Base-by-base conservation (phyloP, 2,329 filamentous ascomycete genomes). In the Rhinocladiella mackenziei region DNA sequence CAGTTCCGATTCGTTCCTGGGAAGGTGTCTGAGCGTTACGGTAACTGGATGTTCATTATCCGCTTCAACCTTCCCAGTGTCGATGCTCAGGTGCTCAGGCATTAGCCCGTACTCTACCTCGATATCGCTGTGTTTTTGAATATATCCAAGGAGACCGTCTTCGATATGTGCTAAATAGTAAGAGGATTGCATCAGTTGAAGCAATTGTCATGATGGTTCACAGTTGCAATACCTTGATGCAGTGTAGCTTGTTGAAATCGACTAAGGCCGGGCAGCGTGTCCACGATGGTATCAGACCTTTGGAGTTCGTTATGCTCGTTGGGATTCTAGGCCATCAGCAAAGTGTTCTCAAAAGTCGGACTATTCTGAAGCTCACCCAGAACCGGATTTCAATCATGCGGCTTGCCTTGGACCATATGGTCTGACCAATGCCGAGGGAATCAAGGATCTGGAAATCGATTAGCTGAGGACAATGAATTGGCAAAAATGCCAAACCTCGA, bases 221-320 rank as follows among this genome's bases (percentile, higher is more conserved):
- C n/a, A n/a, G n/a, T n/a, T n/a, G n/a, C n/a, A n/a, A n/a, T n/a
- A 2, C 82, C 84, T 63, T 88, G 84, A 54, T 86, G 83, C 28
- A 89, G 62, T 3, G 84, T 78, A 2, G 80, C 75, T 58, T 86
- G 76, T 42, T 78, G 76, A 53, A 83, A 84, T 4, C 75, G 73
- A 15, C 74, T 81, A 37, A 83, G 67, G 0, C 77, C 79, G 0
- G 74, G 71, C 33, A 77, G 76, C 0, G 76, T 82, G 60, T 86
- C 81, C 0, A 76, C 72, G 13, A 83, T 78, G 31, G 78, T 72
- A 37, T 78, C 80, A 19, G 70, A 77, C 29, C 81, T 72, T 33
- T 67, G 66, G 40, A 87, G 72, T 0, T 66, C 60, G 1, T 80
- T 80, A 8, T 45, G 40, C 25, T 79, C 65, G 43, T 78, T 76